Evolutionary conservation across 169 alveolate species (phyloP), one percentile per base, ranked within the genome.

Genomic region (Hepatocystis sp.): DNA sequence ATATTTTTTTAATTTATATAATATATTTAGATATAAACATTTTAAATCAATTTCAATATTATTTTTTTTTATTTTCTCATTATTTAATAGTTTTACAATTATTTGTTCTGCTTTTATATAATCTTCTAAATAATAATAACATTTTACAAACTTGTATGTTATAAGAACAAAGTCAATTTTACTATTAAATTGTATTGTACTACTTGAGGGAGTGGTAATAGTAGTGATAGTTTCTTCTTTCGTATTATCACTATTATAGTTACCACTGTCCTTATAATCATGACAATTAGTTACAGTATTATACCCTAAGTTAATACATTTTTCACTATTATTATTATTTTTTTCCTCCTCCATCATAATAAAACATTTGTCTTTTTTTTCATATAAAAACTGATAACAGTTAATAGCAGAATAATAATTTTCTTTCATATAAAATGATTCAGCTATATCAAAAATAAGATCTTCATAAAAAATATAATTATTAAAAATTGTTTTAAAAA

Each of bases 1-100:
- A 34, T 81, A 55, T 17, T 65, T 81, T 55, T 63, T 63, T 44
- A 65, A 49, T 51, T 81, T 81, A 28, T 81, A 65, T 4, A 81
- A 56, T 10, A 81, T 81, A 17, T 81, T 55, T 7, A 81, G 30
- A 13, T 81, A 81, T 4, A 81, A 42, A 1, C 67, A 61, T 51
- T 81, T 81, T 7, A 81, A 34, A 27, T 81, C 89, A 15, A 81
- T 81, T 46, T 60, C 89, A 13, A 81, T 39, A 28, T 51, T 53
- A 55, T 47, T 51, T 49, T 81, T 81, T 15, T 49, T 58, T 8
- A 64, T 23, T 8, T 63, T n/a, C 30, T 52, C 32, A 42, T 51
- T 28, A n/a, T 42, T 64, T n/a, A 81, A 51, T 11, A 60, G 51
- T 17, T 81, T 81, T 10, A 63, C 13, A 13, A 81, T 81, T 4